Conservation (phyloP, 371 early-diverging fungal species). For the Umbelopsis sp. region DNA sequence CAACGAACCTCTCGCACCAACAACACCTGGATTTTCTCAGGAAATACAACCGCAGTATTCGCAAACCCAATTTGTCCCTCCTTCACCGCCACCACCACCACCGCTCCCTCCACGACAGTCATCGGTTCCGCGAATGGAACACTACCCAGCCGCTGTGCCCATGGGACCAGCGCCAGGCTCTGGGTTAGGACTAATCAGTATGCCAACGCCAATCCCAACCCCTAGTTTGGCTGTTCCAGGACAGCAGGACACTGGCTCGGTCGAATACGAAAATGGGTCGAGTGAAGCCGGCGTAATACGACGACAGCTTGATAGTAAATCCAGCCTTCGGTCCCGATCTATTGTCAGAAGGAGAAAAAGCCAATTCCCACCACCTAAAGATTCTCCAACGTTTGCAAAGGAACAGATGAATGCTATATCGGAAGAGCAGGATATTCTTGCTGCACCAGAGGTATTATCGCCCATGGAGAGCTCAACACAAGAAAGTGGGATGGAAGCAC, state of each 20-base stretch:
- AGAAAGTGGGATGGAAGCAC: not conserved
- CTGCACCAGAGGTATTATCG: not conserved
- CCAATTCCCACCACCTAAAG: not conserved
- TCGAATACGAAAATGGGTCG: not conserved
- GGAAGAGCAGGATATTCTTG: not conserved
- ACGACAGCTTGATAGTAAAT: not conserved
- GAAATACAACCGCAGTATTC: not conserved
- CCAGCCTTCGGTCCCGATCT: constrained; percentile 1
- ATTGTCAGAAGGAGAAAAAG: constrained; percentile 9
- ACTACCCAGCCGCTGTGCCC: constrained; percentile 22
- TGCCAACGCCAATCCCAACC: constrained; percentile 5
- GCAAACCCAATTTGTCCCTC: constrained; percentile 27
- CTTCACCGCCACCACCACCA: constrained; percentile 28
- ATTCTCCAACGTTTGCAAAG: not conserved
- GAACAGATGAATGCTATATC: not conserved
- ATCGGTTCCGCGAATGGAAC: constrained; percentile 22
- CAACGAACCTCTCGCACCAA: constrained; percentile 5
- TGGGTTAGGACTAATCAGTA: constrained; percentile 18
- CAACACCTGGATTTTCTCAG: constrained; percentile 26
- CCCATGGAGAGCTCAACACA: no score
- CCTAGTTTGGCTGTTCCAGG: not conserved
- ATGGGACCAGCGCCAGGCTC: constrained; percentile 34
- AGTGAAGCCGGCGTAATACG: constrained; percentile 3
- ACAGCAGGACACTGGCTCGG: not conserved
- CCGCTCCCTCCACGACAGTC: constrained; percentile 26